Base-by-base conservation (phyloP, 1,139 yeast species). In the Protomyces arabidopsidicola region DNA sequence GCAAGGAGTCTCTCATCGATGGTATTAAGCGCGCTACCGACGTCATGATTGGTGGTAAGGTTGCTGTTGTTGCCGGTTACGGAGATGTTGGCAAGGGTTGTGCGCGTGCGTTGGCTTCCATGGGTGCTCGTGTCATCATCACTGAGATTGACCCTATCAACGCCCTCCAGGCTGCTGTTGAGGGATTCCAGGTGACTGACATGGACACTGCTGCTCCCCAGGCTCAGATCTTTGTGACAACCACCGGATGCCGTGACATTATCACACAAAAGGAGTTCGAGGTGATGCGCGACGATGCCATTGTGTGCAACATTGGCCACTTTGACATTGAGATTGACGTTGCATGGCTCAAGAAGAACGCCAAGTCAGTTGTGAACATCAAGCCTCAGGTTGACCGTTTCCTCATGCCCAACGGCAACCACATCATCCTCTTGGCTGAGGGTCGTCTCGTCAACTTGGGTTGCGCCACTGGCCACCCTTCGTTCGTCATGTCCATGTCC, bases 1-100 rank as follows among this genome's bases (percentile, higher is more conserved):
- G 98, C 85, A 89, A 98, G 82, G 98, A 93, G 84, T 95, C 99
- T 71, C 86, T 93, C 75, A 83, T 93, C 73, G 98, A 93, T 80
- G 98, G 98, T 83, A 93, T 93, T 79, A 95, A 93, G 87, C 90
- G 99, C 83, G 99, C 98, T 79, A 93, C 99, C 76, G 99, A 93
- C 76, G 98, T 93, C 74, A 95, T 93, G 98, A 88, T 93, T 77
- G 98, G 98, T 72, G 99, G 99, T 83, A 93, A 93, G 84, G 95
- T 90, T 75, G 96, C 98, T 70, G 95, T 93, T 73, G 98, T 93
- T 75, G 98, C 98, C 69, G 99, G 99, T 80, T 93, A 86, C 84
- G 99, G 99, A 86, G 99, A 93, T 78, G 99, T 93, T 75, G 99
- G 99, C 83, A 93, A 93, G 84, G 99, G 99, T 80, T 93, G 98